These are phyloP conservation scores for Auxenochlorella pyrenoidosa DNA, from an alignment of 139 green algal species.

Conservation along the genomic window DNA sequence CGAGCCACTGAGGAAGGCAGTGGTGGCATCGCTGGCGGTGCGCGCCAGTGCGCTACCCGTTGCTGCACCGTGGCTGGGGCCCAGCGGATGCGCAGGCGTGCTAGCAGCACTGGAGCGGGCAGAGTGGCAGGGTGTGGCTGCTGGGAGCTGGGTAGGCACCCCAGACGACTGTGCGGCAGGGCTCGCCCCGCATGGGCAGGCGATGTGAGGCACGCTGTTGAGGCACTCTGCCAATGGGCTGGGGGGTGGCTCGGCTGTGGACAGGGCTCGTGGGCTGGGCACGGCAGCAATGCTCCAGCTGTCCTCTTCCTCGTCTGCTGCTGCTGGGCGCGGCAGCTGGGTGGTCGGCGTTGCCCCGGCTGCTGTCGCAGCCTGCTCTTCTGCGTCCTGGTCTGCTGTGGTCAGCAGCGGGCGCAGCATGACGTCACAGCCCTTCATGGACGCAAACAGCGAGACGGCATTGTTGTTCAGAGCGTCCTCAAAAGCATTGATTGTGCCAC, in stretches of 20 bases:
- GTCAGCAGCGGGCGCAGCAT: neutral
- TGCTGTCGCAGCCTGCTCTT: neutral
- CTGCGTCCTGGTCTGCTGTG: conserved; percentile 9
- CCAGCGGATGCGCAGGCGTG: too few species aligned
- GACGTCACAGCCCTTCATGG: neutral
- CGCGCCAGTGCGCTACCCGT: neutral
- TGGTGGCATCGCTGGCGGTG: neutral
- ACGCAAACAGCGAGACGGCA: too few species aligned
- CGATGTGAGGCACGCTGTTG: neutral
- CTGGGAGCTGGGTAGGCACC: neutral
- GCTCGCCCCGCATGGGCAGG: neutral
- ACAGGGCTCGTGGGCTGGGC: neutral
- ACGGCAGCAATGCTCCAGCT: conserved; percentile 1
- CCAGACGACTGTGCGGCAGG: too few species aligned
- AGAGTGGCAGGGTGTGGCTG: neutral
- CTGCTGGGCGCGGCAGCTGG: neutral
- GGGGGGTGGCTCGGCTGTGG: neutral
- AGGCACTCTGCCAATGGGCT: neutral
- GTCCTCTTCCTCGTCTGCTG: neutral
- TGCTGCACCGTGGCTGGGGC: too few species aligned
- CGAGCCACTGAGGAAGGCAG: neutral
- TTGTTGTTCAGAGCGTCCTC: too few species aligned
- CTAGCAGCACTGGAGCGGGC: too few species aligned
- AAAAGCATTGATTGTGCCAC: too few species aligned
- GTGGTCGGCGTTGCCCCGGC: neutral